A percentile compares a stretch with the other conserved stretches of the same genome.
phyloP scores from a whole-genome alignment of 1,284 basidiomycete genomes.

The Chondrostereum purpureum region DNA sequence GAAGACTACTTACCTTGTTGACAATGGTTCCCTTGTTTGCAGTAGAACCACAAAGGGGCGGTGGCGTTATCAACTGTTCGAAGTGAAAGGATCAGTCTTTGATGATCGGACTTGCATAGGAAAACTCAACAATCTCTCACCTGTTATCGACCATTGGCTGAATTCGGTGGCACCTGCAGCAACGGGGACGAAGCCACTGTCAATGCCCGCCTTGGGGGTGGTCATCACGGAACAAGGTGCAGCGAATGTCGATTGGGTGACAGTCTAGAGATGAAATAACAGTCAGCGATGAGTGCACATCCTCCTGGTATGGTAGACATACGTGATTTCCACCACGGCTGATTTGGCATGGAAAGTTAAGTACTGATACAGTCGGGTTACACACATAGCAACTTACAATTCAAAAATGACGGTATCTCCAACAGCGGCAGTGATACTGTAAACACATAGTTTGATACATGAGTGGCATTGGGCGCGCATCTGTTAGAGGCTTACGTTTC shows the following conservation, averaged over 20 bases:
- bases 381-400: slow-evolving; percentile 40
- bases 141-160: not conserved
- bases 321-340: slow-evolving; percentile 34
- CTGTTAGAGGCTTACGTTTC: slow-evolving; percentile 13
- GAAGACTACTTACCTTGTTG: slow-evolving; percentile 27
- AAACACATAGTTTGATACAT: not conserved
- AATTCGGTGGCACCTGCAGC: not conserved
- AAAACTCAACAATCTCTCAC: not conserved
- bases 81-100: slow-evolving; percentile 20
- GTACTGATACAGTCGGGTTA: no score
- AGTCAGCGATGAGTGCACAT: slow-evolving; percentile 1
- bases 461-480: not conserved
- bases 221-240: slow-evolving; percentile 23
- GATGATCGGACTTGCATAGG: no score
- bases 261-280: slow-evolving; percentile 21
- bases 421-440: slow-evolving; percentile 34
- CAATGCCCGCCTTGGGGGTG: slow-evolving; percentile 9
- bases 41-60: not conserved
- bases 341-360: slow-evolving; percentile 5
- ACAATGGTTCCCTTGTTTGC: slow-evolving; percentile 37
- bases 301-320: slow-evolving; percentile 14
- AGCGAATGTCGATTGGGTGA: slow-evolving; percentile 33
- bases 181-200: not conserved
- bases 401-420: slow-evolving; percentile 50
- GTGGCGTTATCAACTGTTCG: slow-evolving; percentile 29